Conservation (phyloP, 1,139 yeast genomes). For the Saccharomyces hybrid region DNA sequence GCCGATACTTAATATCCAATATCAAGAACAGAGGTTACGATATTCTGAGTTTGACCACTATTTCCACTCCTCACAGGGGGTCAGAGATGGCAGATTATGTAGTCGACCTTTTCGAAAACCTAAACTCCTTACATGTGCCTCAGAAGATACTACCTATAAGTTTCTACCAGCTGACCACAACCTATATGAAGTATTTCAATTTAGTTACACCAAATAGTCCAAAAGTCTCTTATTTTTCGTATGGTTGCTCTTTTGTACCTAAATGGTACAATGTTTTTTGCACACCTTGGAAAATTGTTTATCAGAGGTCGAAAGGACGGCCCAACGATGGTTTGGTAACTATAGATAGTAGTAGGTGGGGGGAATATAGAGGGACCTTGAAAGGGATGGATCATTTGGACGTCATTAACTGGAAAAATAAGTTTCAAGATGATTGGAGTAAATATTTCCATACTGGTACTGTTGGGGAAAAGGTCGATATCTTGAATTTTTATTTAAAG, state of each 20-base stretch:
- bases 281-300: slow-evolving; percentile 55
- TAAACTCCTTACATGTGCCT: slow-evolving; percentile 11
- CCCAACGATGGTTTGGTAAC: slow-evolving; percentile 85
- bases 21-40: slow-evolving; percentile 42
- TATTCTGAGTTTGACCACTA: slow-evolving; percentile 68
- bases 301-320: slow-evolving; percentile 36
- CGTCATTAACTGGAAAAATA: slow-evolving; percentile 72
- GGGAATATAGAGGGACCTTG: slow-evolving; percentile 68
- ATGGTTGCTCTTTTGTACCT: slow-evolving; percentile 70
- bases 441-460: slow-evolving; percentile 12
- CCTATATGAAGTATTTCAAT: slow-evolving; percentile 49
- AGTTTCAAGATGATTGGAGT: slow-evolving; percentile 35
- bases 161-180: slow-evolving; percentile 55
- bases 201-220: slow-evolving; percentile 46
- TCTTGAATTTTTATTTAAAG: slow-evolving; percentile 66
- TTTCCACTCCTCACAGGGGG: slow-evolving; percentile 85
- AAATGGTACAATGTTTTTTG: slow-evolving; percentile 54
- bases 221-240: slow-evolving; percentile 64
- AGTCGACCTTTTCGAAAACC: slow-evolving; percentile 32
- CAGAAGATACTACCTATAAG: slow-evolving; percentile 37
- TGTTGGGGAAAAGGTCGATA: slow-evolving; percentile 37
- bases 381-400: slow-evolving; percentile 79
- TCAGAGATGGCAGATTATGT: slow-evolving; percentile 75
- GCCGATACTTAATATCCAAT: slow-evolving; percentile 62
- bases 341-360: slow-evolving; percentile 76